A percentile compares a stretch with the other conserved stretches of the same genome.
Evolutionary conservation across 129 eudicot genomes (phyloP).

Genomic region (carrot (Daucus carota)): DH1_v3.0 NC_030386.2:28226001-28226500

Average conservation of each 20-base stretch:
- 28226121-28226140: slow-evolving; percentile 7
- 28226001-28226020: slow-evolving; percentile 10
- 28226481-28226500: not conserved
- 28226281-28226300: not conserved
- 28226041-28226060: slow-evolving; percentile 1
- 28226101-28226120: not conserved
- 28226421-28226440: slow-evolving; percentile 21
- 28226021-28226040: slow-evolving; percentile 15
- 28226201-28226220: not conserved
- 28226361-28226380: not conserved
- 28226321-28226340: slow-evolving; percentile 1
- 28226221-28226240: slow-evolving; percentile 6
- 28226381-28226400: slow-evolving; percentile 14
- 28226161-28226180: slow-evolving; percentile 12
- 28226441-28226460: slow-evolving; percentile 24
- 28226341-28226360: slow-evolving; percentile 7
- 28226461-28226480: slow-evolving; percentile 14
- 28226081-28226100: slow-evolving; percentile 9
- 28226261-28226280: not conserved
- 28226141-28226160: slow-evolving; percentile 2
- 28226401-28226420: slow-evolving; percentile 7
- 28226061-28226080: slow-evolving; percentile 13
- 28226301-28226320: slow-evolving; percentile 7
- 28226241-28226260: not conserved
- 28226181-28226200: slow-evolving; percentile 7